phyloP scores from a whole-genome alignment of 805 yeast species.

The Kuraishia capsulata region DNA sequence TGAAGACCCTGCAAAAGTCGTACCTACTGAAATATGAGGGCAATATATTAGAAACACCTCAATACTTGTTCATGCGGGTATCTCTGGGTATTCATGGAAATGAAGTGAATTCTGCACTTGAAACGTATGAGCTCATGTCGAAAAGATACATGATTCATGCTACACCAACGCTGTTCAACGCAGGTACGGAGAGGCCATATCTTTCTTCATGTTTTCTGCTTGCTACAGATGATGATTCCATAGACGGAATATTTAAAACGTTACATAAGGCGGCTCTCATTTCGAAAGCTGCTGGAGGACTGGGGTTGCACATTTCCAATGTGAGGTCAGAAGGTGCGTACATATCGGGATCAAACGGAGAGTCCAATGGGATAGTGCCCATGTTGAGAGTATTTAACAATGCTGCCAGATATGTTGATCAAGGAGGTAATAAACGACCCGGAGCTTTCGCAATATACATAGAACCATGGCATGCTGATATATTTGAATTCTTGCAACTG shows the following conservation, averaged over 20 bases:
- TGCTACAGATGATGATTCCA: slow-evolving; percentile 90
- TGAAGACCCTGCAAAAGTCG: slow-evolving; percentile 85
- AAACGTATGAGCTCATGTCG: slow-evolving; percentile 86
- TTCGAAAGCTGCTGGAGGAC: slow-evolving; percentile 93
- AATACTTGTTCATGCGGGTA: slow-evolving; percentile 83
- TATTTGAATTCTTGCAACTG: slow-evolving; percentile 77
- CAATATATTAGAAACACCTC: slow-evolving; percentile 82
- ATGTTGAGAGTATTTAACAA: slow-evolving; percentile 92
- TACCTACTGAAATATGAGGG: slow-evolving; percentile 63
- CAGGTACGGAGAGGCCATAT: slow-evolving; percentile 80
- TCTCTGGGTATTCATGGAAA: slow-evolving; percentile 82
- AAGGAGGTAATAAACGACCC: slow-evolving; percentile 97
- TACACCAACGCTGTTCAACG: slow-evolving; percentile 89
- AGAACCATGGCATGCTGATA: slow-evolving; percentile 96
- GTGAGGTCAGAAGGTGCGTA: slow-evolving; percentile 81
- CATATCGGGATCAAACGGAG: slow-evolving; percentile 88
- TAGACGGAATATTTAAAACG: slow-evolving; percentile 90
- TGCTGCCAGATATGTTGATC: slow-evolving; percentile 95
- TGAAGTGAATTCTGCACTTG: slow-evolving; percentile 55
- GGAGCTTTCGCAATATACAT: slow-evolving; percentile 93
- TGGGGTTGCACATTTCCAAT: slow-evolving; percentile 84
- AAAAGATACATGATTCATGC: slow-evolving; percentile 85
- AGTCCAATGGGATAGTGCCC: slow-evolving; percentile 90
- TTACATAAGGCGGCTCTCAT: slow-evolving; percentile 82
- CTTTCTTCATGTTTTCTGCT: slow-evolving; percentile 89